Evolutionary conservation across 1,139 yeast genomes (phyloP).

Genomic region (Magnusiomyces clavatus): DNA sequence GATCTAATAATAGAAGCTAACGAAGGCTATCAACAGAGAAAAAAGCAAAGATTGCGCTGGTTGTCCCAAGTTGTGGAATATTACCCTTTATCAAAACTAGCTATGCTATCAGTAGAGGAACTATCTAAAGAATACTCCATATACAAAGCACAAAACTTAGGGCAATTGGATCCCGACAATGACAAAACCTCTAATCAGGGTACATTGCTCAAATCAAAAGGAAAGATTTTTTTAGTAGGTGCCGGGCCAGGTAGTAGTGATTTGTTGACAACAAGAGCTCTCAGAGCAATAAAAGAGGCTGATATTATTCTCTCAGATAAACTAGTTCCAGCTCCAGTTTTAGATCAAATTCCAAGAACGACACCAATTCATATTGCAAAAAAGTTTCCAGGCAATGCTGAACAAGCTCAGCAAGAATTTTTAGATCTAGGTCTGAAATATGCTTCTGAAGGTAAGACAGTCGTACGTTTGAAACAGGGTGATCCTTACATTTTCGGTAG

Average conservation of each 20-base stretch:
- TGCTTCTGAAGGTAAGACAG: constrained; percentile 57
- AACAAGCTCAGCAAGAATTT: constrained; percentile 82
- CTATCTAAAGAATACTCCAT: constrained; percentile 39
- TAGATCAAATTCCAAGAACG: constrained; percentile 66
- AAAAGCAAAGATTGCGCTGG: constrained; percentile 71
- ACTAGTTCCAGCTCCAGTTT: constrained; percentile 80
- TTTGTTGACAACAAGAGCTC: constrained; percentile 76
- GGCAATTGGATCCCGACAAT: neutral
- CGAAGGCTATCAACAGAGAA: constrained; percentile 39
- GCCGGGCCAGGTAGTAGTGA: constrained; percentile 92
- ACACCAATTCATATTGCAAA: constrained; percentile 80
- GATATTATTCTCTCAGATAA: constrained; percentile 86
- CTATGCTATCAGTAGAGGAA: constrained; percentile 49
- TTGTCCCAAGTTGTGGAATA: constrained; percentile 85
- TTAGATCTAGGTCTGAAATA: constrained; percentile 61
- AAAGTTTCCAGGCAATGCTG: constrained; percentile 96
- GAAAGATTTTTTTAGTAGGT: constrained; percentile 73
- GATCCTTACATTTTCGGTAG: constrained; percentile 96
- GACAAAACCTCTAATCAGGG: neutral
- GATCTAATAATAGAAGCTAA: constrained; percentile 53
- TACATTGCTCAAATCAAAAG: constrained; percentile 28
- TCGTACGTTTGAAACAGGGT: constrained; percentile 89
- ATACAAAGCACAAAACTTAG: neutral
- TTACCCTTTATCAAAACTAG: constrained; percentile 65
- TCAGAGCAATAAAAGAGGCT: constrained; percentile 71